phyloP scores from a whole-genome alignment of 2,329 filamentous ascomycete species.

The Ascosphaera acerosa region DNA sequence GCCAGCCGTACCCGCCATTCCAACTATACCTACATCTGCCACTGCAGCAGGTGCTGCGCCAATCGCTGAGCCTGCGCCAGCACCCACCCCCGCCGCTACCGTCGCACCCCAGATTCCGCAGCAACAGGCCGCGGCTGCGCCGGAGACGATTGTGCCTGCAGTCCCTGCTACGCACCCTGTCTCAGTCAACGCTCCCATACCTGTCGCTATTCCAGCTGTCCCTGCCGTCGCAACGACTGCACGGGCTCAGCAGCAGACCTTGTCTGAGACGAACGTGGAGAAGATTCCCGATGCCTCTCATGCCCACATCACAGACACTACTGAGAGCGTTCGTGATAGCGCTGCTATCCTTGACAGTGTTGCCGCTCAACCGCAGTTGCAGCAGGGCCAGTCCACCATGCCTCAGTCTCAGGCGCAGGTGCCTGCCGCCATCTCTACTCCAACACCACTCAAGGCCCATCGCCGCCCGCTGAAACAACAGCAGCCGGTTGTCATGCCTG shows the following conservation, averaged over 20 bases:
- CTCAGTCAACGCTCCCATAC: too few relatives aligned
- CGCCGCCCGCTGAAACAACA: conserved; percentile 80
- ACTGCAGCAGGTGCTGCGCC: conserved; percentile 17
- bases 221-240: conserved; percentile 21
- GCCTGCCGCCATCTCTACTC: conserved; percentile 36
- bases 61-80: conserved; percentile 17
- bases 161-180: too few relatives aligned
- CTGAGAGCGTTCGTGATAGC: conserved; percentile 64
- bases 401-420: conserved; percentile 70
- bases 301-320: conserved; percentile 54
- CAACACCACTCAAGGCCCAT: conserved; percentile 58
- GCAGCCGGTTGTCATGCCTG: conserved; percentile 94
- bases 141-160: too few relatives aligned
- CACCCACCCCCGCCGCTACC: conserved; percentile 21
- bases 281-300: conserved; percentile 62
- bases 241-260: conserved; percentile 48
- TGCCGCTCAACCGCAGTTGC: conserved; percentile 27
- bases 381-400: conserved; percentile 45
- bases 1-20: not conserved
- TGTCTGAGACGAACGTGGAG: conserved; percentile 82
- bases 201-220: conserved; percentile 11
- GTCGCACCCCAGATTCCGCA: conserved; percentile 15
- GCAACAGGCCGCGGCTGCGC: conserved; percentile 15
- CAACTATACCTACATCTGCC: conserved; percentile 2
- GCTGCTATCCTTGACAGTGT: conserved; percentile 30